Evolutionary conservation across 352 stramenopile genomes (phyloP), one percentile per base, ranked within the genome.

Genomic region (Phytophthora foliorum): DNA sequence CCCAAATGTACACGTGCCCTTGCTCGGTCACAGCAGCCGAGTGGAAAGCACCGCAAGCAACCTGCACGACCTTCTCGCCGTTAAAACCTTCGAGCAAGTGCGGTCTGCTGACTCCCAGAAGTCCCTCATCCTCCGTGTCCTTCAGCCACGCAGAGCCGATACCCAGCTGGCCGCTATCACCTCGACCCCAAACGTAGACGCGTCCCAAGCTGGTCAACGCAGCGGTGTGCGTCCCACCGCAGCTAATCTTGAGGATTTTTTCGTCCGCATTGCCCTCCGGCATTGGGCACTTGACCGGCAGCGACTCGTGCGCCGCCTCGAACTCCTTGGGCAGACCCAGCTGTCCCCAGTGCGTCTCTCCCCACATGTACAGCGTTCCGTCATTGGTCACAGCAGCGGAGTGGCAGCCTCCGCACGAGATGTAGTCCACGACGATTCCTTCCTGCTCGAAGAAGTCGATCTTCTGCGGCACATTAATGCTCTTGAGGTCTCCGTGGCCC

Each of bases 11-110:
- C 8, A 95, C 80, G 16, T 63, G 62, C 24, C 86, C 88, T 6
- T 81, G 75, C 9, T 89, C 82, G 2, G 84, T 94, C 49, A 95
- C 80, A 46, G 85, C 88, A 19, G 88, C 88, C 29, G 88, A 89
- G 73, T 95, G 88, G 70, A 95, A 95, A 10, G 88, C 88, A 27
- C 88, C 88, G 11, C 86, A 93, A 21, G 88, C 84, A 49, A 95
- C 84, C 62, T 94, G 88, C 7, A 92, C 81, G 16, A 94, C 83
- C 55, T 89, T 89, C 44, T 94, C 86, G 16, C 73, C 72, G 10
- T 84, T 67, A 46, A 95, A 94, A n/a, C 80, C 82, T 16, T 91
- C 68, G 8, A 93, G 59, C 32, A 84, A 72, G 50, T 85, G 84
- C 42, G 86, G 86, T 7, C 74, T 77, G 36, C 74, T 82, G 45